A percentile compares a stretch with the other conserved stretches of the same genome.
Evolutionary conservation across 306 rosid species (phyloP).

Genomic region (Quercus mongolica): DNA sequence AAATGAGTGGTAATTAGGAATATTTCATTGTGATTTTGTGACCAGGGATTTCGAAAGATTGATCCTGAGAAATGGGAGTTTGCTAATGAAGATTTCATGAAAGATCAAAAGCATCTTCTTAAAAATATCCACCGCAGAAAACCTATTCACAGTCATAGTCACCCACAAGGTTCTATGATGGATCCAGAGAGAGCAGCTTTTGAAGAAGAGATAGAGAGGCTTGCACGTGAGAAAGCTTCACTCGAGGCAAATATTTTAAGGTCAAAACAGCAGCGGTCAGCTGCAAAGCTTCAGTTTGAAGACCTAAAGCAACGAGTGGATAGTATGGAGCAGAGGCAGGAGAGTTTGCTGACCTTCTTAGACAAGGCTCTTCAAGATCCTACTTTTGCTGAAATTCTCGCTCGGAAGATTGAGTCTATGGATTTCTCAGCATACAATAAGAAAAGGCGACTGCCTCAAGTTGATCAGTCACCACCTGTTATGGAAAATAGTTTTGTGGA

Average conservation of each 20-base stretch:
- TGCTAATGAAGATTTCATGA: slow-evolving; percentile 84
- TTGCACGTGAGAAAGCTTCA: slow-evolving; percentile 56
- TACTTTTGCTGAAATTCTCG: slow-evolving; percentile 55
- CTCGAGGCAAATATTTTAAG: slow-evolving; percentile 62
- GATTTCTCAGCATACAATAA: slow-evolving; percentile 75
- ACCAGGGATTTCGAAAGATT: slow-evolving; percentile 88
- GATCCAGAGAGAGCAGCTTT: slow-evolving; percentile 87
- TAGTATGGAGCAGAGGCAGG: slow-evolving; percentile 71
- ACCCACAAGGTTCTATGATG: slow-evolving; percentile 69
- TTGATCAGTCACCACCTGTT: slow-evolving; percentile 42
- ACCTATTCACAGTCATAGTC: slow-evolving; percentile 97
- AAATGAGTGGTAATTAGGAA: neutral
- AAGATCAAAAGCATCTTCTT: slow-evolving; percentile 92
- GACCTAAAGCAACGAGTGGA: slow-evolving; percentile 54
- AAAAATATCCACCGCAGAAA: slow-evolving; percentile 93
- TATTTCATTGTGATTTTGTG: slow-evolving; percentile 4
- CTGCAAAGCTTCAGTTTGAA: slow-evolving; percentile 59
- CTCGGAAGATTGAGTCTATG: slow-evolving; percentile 70
- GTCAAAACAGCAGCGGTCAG: slow-evolving; percentile 51
- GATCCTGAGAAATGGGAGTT: slow-evolving; percentile 96
- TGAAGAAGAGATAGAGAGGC: slow-evolving; percentile 85
- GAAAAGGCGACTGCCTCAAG: slow-evolving; percentile 84
- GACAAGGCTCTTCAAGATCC: slow-evolving; percentile 77
- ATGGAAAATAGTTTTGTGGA: slow-evolving; percentile 62
- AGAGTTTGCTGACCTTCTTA: slow-evolving; percentile 39